Evolutionary conservation across 2,329 filamentous ascomycete species (phyloP), one percentile per base, ranked within the genome.

Genomic region (Aspergillus quadrilineatus): DNA sequence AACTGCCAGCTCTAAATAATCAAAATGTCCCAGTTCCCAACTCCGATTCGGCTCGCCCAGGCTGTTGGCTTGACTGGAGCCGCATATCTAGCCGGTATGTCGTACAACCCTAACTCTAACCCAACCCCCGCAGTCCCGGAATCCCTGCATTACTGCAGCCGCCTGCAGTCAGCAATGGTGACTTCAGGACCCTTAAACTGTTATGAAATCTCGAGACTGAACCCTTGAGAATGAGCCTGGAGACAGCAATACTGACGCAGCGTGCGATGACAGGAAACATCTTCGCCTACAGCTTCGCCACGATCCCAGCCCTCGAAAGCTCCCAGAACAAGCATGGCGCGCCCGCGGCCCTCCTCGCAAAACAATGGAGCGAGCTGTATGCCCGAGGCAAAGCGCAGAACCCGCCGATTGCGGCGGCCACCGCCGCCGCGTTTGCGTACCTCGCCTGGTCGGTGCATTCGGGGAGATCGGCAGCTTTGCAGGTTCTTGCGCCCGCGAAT

Each of bases 71-170:
- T 70, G 9, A 66, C 61, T 4, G 68, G 69, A 12, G 64, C 69
- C 17, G 65, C 64, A n/a, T 71, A 66, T 64, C 58, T 71, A 17
- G 65, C 67, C 12, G 69, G 69, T 69, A 64, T 45, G 54, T 10
- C 10, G 9, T 22, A 22, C 22, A 22, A 22, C 22, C 22, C 22
- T 22, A 22, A 22, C 22, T 22, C 22, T 22, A 22, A 22, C 22
- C 22, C 22, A 22, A 22, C 3, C 22, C 22, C 22, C 3, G 22
- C 22, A 22, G 22, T 22, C 22, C 22, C 17, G 1, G 17, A 17
- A 17, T 17, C 17, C 17, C 22, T 22, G 22, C 3, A 22, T 22
- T 22, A 22, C 22, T 22, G 22, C 22, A 22, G 22, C 22, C 22
- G 22, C 22, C 22, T 22, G 22, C 22, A 22, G 22, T 22, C 2